Percentiles rank a stretch among this genome's conserved stretches.
Evolutionary conservation across 345 rosid genomes (phyloP).

Genomic region (Melaleuca quinquenervia): DNA sequence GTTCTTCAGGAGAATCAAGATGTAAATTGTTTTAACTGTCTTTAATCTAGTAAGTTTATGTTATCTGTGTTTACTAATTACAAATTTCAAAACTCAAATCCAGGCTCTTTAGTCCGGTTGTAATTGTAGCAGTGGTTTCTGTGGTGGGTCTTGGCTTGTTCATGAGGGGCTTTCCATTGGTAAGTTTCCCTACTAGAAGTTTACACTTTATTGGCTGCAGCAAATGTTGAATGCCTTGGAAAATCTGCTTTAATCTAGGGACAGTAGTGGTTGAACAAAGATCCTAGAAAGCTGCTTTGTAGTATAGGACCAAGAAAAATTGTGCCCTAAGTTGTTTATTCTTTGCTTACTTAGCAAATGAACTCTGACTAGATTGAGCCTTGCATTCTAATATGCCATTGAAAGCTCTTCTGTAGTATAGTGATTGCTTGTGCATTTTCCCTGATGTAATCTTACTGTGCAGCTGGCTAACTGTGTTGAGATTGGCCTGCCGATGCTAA

Average conservation of each 20-base stretch:
- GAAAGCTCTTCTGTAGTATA: neutral
- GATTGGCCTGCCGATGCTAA: slow-evolving; percentile 92
- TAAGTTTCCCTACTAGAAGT: slow-evolving; percentile 16
- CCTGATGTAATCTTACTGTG: neutral
- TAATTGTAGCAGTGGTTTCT: slow-evolving; percentile 65
- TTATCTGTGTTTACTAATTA: neutral
- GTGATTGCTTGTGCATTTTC: neutral
- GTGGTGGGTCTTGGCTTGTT: slow-evolving; percentile 81
- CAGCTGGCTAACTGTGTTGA: slow-evolving; percentile 94
- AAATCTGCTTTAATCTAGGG: neutral
- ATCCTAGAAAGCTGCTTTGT: neutral
- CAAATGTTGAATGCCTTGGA: neutral
- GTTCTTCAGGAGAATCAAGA: neutral
- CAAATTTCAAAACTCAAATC: neutral
- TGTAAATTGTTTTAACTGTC: neutral
- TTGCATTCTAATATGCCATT: neutral
- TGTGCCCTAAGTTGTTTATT: neutral
- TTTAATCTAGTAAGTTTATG: neutral
- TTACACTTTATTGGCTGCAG: neutral
- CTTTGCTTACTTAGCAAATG: neutral
- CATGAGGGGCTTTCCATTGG: slow-evolving; percentile 85
- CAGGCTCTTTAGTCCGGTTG: slow-evolving; percentile 70
- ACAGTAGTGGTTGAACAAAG: neutral
- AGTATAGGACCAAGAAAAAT: neutral
- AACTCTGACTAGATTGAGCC: neutral